Evolutionary conservation across 139 green algal genomes (phyloP).

Genomic region (Asterochloris sp.): DNA sequence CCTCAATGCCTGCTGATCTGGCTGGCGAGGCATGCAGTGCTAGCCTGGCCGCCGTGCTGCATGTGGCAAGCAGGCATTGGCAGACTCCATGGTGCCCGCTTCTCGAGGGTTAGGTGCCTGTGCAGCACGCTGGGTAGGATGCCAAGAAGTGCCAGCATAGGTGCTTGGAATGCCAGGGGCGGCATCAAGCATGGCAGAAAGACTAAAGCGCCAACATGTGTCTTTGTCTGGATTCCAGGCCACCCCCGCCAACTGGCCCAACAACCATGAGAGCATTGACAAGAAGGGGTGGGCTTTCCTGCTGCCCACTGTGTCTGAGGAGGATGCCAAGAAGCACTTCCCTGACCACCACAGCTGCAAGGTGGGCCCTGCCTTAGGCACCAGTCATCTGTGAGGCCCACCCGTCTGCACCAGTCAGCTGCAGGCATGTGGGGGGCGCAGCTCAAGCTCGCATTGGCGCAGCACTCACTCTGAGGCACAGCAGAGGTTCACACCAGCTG

Average conservation of each 20-base stretch:
- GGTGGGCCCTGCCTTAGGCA: background rate
- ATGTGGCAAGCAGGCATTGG: no score
- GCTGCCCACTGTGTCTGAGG: conserved; percentile 39
- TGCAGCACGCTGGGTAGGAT: no score
- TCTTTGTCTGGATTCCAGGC: background rate
- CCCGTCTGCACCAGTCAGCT: no score
- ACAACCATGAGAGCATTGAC: conserved; percentile 42
- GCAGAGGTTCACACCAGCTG: background rate
- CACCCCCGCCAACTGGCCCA: conserved; percentile 46
- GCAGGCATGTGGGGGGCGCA: no score
- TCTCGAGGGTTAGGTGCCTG: no score
- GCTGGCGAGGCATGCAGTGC: no score
- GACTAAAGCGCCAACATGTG: background rate
- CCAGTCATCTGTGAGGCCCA: background rate
- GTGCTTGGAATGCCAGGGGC: background rate
- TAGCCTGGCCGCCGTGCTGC: no score
- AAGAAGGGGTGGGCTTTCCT: conserved; percentile 49
- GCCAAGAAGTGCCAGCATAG: no score
- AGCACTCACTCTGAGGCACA: background rate
- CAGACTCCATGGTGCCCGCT: no score
- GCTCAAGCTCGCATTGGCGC: background rate
- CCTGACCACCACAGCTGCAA: conserved; percentile 27
- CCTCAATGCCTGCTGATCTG: no score
- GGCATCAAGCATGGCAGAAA: background rate
- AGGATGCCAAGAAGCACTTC: conserved; percentile 38